Conservation (phyloP, 768 basidiomycete genomes). For the Hericium alpestre region DNA sequence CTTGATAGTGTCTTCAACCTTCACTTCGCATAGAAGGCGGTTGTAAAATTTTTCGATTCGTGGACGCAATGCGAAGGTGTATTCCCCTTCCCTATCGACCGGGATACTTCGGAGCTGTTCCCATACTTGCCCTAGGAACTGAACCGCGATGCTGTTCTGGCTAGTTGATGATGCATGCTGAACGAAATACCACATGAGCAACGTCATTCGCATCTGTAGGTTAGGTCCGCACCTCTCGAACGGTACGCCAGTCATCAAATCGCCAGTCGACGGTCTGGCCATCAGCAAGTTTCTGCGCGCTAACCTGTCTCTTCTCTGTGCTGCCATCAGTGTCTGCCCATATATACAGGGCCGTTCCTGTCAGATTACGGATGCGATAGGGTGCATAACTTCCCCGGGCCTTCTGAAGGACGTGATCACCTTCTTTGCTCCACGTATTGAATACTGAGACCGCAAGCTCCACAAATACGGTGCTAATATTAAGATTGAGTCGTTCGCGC, state of each 20-base stretch:
- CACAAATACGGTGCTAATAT: conserved; percentile 82
- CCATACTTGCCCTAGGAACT: conserved; percentile 79
- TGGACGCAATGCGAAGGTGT: conserved; percentile 77
- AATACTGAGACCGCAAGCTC: conserved; percentile 70
- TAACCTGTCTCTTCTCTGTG: conserved; percentile 33
- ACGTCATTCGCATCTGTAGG: neutral
- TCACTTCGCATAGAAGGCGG: conserved; percentile 82
- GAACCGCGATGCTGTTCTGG: conserved; percentile 81
- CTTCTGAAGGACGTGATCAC: conserved; percentile 59
- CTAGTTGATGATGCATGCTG: conserved; percentile 38
- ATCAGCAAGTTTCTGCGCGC: conserved; percentile 53
- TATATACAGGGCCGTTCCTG: conserved; percentile 73
- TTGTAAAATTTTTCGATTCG: conserved; percentile 61
- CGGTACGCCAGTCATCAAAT: conserved; percentile 91
- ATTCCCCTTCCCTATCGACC: conserved; percentile 91
- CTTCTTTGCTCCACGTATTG: conserved; percentile 67
- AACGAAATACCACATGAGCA: neutral
- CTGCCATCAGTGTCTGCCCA: conserved; percentile 74
- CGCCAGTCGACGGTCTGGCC: conserved; percentile 85
- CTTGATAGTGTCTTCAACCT: conserved; percentile 87
- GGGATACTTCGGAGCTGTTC: conserved; percentile 81
- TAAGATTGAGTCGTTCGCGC: conserved; percentile 78
- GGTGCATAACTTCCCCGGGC: conserved; percentile 86
- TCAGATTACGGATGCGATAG: conserved; percentile 84
- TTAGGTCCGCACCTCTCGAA: conserved; percentile 63